A percentile compares a stretch with the other conserved stretches of the same genome.
Conservation (phyloP, 2,329 filamentous ascomycete species). For the Massarina eburnea region DNA sequence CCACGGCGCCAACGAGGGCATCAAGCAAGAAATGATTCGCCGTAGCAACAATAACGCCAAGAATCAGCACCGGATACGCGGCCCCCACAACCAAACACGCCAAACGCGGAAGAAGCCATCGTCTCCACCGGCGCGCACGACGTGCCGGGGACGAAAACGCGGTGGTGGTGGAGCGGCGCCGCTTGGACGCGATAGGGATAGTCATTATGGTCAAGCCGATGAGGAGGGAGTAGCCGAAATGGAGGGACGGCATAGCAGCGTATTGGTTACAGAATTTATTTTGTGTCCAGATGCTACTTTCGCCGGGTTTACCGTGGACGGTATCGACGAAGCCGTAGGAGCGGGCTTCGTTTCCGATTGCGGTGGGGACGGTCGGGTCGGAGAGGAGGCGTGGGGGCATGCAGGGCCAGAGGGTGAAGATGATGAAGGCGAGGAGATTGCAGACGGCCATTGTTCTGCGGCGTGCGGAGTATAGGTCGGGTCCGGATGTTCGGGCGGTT, state of each 20-base stretch:
- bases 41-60: constrained; percentile 69
- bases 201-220: constrained; percentile 70
- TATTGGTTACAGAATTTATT: constrained; percentile 78
- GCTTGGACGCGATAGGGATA: constrained; percentile 61
- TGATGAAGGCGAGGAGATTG: constrained; percentile 61
- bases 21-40: constrained; percentile 75
- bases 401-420: constrained; percentile 56
- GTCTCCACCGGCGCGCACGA: constrained; percentile 21
- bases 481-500: constrained; percentile 50
- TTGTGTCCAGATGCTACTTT: constrained; percentile 70
- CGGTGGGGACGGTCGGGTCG: constrained; percentile 55
- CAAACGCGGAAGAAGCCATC: constrained; percentile 53
- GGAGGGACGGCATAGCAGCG: constrained; percentile 74
- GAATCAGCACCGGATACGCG: constrained; percentile 65
- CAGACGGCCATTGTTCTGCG: constrained; percentile 60
- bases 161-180: constrained; percentile 46
- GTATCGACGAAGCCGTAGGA: constrained; percentile 63
- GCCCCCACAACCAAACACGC: constrained; percentile 57
- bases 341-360: constrained; percentile 60
- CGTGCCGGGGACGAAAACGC: constrained; percentile 26
- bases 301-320: constrained; percentile 58
- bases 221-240: constrained; percentile 75
- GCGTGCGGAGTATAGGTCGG: constrained; percentile 57
- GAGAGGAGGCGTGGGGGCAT: constrained; percentile 60
- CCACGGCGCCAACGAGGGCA: constrained; percentile 66